Conservation (phyloP, 257 asterid genomes). For the Solanum chmielewskii region DNA sequence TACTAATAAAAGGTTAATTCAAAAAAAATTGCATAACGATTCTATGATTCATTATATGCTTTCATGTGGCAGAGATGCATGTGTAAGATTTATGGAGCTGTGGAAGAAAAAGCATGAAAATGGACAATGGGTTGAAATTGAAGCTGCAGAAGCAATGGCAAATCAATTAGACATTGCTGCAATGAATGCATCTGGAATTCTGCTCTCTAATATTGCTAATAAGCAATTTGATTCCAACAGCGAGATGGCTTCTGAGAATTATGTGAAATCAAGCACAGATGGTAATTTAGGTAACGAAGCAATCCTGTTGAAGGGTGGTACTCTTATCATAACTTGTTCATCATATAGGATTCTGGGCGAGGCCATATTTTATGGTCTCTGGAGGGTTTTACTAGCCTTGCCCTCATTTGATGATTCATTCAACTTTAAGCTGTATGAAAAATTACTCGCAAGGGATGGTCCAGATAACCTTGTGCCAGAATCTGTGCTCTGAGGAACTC, state of each 20-base stretch:
- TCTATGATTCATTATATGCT: neutral
- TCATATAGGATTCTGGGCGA: neutral
- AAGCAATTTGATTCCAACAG: conserved; percentile 38
- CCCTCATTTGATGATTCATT: neutral
- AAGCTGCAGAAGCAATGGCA: conserved; percentile 51
- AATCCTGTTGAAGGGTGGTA: neutral
- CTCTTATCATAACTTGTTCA: neutral
- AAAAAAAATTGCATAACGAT: neutral
- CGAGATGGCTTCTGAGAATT: conserved; percentile 34
- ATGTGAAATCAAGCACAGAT: conserved; percentile 26
- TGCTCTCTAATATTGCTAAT: conserved; percentile 37
- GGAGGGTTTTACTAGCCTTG: neutral
- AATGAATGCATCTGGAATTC: conserved; percentile 49
- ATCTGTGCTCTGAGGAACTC: neutral
- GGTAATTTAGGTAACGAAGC: conserved; percentile 34
- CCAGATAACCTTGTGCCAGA: neutral
- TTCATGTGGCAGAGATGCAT: conserved; percentile 66
- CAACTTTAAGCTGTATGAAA: neutral
- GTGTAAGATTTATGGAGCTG: conserved; percentile 60
- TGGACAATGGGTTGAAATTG: conserved; percentile 93
- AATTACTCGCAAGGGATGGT: neutral
- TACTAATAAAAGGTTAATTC: neutral
- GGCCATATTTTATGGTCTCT: neutral
- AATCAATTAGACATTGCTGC: conserved; percentile 40
- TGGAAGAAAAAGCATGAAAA: conserved; percentile 91